Base-by-base conservation (phyloP, 1,284 basidiomycete genomes). In the Cryptococcus sp. region DNA sequence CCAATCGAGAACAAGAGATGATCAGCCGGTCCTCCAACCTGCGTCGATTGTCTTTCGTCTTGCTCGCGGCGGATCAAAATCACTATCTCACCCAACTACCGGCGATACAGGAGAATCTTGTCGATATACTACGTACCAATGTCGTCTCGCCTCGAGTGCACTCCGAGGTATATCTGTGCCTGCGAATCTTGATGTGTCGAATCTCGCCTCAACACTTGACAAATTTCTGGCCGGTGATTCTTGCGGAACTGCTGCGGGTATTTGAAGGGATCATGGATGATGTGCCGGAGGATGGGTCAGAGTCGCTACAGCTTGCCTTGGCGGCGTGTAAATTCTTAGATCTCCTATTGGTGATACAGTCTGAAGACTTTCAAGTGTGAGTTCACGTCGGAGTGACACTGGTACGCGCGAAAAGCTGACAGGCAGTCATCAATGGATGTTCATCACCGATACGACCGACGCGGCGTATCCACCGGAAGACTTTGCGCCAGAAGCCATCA, bases 361-460 rank as follows among this genome's bases (percentile, higher is more conserved):
- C 90, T 0, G 89, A 93, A 62, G 95, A 98, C 66, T 99, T 98
- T 73, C 95, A 98, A 74, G 87, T 97, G 91, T 93, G 65, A 60
- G 83, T 59, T 21, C 3, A 18, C 10, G n/a, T n/a, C n/a, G n/a
- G n/a, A n/a, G n/a, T n/a, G n/a, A n/a, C n/a, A n/a, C n/a, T n/a
- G n/a, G n/a, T n/a, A n/a, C n/a, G n/a, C n/a, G n/a, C n/a, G n/a
- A n/a, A n/a, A n/a, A n/a, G n/a, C n/a, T n/a, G n/a, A n/a, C n/a
- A n/a, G n/a, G n/a, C n/a, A 95, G 92, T 58, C 88, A 98, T 70
- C 92, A 99, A 77, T 99, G 95, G 94, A 87, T 97, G 61, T 98
- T 98, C 66, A 83, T 97, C 47, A 95, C 92, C 0, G 95, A 99
- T 70, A 97, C 94, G 0, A 87, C 93, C 5, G 95, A 98, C 63